Conservation (phyloP, 371 early-diverging fungal genomes). For the Nematocida parisii region DNA sequence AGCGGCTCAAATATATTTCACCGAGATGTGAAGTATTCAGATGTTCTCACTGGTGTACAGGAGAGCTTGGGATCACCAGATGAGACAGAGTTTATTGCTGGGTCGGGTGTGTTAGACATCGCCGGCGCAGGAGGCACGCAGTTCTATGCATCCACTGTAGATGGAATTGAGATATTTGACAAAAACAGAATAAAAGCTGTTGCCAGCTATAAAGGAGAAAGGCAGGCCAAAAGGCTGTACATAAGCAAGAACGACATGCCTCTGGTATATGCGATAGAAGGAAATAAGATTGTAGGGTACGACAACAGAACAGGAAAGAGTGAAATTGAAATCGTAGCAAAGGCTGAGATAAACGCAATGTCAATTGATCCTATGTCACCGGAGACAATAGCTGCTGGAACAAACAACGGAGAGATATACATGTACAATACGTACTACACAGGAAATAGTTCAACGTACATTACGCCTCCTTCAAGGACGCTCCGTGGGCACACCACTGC, state of each 20-base stretch:
- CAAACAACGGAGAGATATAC: conserved; percentile 63
- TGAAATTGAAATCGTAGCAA: conserved; percentile 18
- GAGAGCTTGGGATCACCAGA: too few species aligned
- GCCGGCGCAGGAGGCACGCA: not conserved
- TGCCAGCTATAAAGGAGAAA: conserved; percentile 23
- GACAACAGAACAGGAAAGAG: conserved; percentile 63
- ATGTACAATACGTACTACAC: conserved; percentile 92
- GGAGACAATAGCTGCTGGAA: conserved; percentile 19
- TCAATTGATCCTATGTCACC: conserved; percentile 59
- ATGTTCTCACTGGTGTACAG: not conserved
- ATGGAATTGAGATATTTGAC: conserved; percentile 59
- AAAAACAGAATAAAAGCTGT: conserved; percentile 43
- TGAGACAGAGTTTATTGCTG: conserved; percentile 9
- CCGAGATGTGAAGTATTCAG: conserved; percentile 13
- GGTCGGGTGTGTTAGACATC: conserved; percentile 26
- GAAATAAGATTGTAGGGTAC: conserved; percentile 50
- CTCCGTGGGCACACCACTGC: conserved; percentile 91
- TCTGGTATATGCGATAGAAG: conserved; percentile 39
- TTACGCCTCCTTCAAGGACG: conserved; percentile 77
- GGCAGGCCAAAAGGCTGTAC: conserved; percentile 32
- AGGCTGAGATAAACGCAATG: conserved; percentile 61
- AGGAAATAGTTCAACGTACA: conserved; percentile 83
- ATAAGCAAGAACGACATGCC: not conserved
- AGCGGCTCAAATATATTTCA: conserved; percentile 7
- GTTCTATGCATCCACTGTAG: conserved; percentile 51